These are phyloP conservation scores for Globisporangium ultimum DNA, from an alignment of 352 stramenopile species.

Conservation along the genomic window DNA sequence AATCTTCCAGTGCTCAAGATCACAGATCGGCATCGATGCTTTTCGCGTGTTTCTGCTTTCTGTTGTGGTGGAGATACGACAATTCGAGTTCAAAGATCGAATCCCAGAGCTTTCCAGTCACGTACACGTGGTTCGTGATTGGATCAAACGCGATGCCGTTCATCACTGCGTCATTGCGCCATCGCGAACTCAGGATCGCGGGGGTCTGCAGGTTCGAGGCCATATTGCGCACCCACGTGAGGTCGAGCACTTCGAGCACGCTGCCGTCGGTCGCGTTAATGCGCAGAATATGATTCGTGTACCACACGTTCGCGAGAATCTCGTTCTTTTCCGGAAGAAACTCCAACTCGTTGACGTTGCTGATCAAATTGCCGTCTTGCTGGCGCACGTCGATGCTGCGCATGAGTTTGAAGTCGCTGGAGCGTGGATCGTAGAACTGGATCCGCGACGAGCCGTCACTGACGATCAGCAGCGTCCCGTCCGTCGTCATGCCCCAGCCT, in stretches of 20 bases:
- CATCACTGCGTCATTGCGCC: constrained; percentile 73
- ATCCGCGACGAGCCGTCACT: constrained; percentile 80
- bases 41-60: not conserved
- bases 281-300: constrained; percentile 64
- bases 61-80: constrained; percentile 34
- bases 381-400: constrained; percentile 52
- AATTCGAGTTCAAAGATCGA: constrained; percentile 81
- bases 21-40: too few relatives aligned
- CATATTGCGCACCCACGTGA: constrained; percentile 59
- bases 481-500: constrained; percentile 87
- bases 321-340: constrained; percentile 77
- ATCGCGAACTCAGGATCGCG: constrained; percentile 37
- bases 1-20: not conserved
- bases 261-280: constrained; percentile 68
- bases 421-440: constrained; percentile 72
- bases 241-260: constrained; percentile 70
- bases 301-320: constrained; percentile 88
- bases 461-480: constrained; percentile 77
- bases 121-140: constrained; percentile 49
- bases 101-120: constrained; percentile 85
- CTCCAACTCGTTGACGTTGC: constrained; percentile 85
- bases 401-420: constrained; percentile 44
- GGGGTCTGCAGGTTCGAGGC: constrained; percentile 51
- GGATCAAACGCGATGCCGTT: constrained; percentile 87
- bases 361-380: constrained; percentile 31